Base-by-base conservation (phyloP, 1,284 basidiomycete genomes). In the Xerocomus nothofagi region DNA sequence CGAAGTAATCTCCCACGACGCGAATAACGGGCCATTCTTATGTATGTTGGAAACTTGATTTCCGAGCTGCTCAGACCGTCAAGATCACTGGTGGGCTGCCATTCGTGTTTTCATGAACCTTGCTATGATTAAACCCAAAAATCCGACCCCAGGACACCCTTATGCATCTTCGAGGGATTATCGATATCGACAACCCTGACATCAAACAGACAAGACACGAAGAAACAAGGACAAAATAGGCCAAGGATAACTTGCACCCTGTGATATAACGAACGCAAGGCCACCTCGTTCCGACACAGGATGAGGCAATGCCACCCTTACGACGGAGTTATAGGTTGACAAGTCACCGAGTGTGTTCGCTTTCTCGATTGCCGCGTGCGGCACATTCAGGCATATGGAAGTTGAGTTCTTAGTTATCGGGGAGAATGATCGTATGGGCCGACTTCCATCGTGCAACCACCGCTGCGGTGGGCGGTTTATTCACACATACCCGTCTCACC, bases 261-360 rank as follows among this genome's bases (percentile, higher is more conserved):
- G 71, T 73, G 38, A 73, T 55, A 73, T 55, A 32, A 69, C 61
- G 17, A 71, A 54, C 3, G 66, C 68, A 38, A 70, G 0, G 71
- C 71, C 6, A 73, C 66, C 21, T 61, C 44, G 27, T 53, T 55
- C 31, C 64, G 56, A 38, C 69, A 73, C 21, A 73, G 58, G 27
- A 64, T 62, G 36, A 73, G 68, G 44, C 55, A 27, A 73, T 58
- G 21, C 71, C 65, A n/a, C 57, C 66, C 10, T 53, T 63, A 8
- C 54, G 58, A 4, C 61, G 51, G 20, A 74, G 62, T 27, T 56
- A n/a, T n/a, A n/a, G n/a, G n/a, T n/a, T n/a, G 58, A 14, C 53
- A 55, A 32, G 74, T 57, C 23, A 24, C 6, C 23, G 29, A 74
- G 63, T 4, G 55, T 41, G 49, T 68, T 70, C 5, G 71, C 64